Percentiles rank a stretch among this genome's conserved stretches.
Evolutionary conservation across 2,329 filamentous ascomycete genomes (phyloP).

Genomic region (Monosporascus sp.): DNA sequence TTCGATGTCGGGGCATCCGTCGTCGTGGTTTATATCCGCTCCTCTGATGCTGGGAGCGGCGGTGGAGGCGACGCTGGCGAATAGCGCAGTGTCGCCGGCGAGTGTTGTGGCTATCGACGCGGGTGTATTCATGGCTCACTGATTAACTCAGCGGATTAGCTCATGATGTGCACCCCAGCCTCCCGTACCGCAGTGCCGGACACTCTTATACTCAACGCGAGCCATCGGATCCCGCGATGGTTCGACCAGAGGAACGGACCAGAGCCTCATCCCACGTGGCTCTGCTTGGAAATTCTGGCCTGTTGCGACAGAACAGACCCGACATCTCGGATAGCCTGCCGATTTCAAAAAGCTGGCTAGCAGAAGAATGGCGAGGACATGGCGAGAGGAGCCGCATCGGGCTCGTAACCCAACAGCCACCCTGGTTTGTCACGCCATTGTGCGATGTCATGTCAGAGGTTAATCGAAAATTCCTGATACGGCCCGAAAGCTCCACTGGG

Average conservation of each 20-base stretch:
- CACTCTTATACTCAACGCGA: too few species aligned
- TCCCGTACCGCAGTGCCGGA: neutral
- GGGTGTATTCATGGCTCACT: constrained; percentile 1
- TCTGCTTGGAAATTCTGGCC: too few species aligned
- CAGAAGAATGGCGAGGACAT: neutral
- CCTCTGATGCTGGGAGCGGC: neutral
- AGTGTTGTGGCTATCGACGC: constrained; percentile 1
- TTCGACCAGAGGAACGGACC: too few species aligned
- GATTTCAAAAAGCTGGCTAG: too few species aligned
- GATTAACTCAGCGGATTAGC: neutral
- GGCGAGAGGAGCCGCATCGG: neutral
- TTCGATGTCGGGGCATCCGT: neutral
- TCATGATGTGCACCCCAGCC: neutral
- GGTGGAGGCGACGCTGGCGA: neutral
- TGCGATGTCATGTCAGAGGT: neutral
- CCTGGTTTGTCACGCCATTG: neutral
- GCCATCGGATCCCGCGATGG: too few species aligned
- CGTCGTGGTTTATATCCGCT: neutral
- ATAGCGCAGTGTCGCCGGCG: neutral
- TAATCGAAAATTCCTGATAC: neutral
- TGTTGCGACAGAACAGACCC: too few species aligned
- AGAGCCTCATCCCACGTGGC: too few species aligned
- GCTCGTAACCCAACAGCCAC: neutral
- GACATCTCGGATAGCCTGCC: too few species aligned
- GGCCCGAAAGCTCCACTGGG: neutral